A percentile compares a stretch with the other conserved stretches of the same genome.
Evolutionary conservation across 768 basidiomycete genomes (phyloP).

Genomic region (Termitomyces heimii): DNA sequence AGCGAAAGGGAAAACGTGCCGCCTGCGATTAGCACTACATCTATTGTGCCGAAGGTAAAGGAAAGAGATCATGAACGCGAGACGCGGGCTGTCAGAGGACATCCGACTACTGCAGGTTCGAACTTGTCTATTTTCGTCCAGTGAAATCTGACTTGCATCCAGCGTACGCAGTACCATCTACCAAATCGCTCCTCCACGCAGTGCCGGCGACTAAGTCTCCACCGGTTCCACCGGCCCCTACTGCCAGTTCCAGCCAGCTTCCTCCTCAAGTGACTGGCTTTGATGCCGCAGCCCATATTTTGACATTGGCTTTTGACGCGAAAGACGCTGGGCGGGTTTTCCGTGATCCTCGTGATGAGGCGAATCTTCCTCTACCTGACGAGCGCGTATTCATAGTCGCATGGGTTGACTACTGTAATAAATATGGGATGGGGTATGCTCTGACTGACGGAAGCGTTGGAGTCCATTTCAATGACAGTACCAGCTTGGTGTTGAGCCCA

Average conservation of each 20-base stretch:
- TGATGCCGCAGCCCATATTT: slow-evolving; percentile 51
- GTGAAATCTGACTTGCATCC: neutral
- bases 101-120: slow-evolving; percentile 4
- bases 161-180: slow-evolving; percentile 3
- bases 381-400: slow-evolving; percentile 90
- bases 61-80: slow-evolving; percentile 12
- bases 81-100: slow-evolving; percentile 2
- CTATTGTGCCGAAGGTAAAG: slow-evolving; percentile 8
- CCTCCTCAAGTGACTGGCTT: slow-evolving; percentile 45
- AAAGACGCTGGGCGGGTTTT: slow-evolving; percentile 59
- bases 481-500: slow-evolving; percentile 76
- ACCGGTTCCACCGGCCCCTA: slow-evolving; percentile 12
- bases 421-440: slow-evolving; percentile 99
- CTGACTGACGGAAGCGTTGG: slow-evolving; percentile 93
- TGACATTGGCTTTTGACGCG: slow-evolving; percentile 62
- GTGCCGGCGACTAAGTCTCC: slow-evolving; percentile 5
- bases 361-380: slow-evolving; percentile 38
- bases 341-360: slow-evolving; percentile 54
- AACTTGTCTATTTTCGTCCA: neutral
- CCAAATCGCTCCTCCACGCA: slow-evolving; percentile 10
- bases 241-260: neutral
- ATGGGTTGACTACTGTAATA: slow-evolving; percentile 99
- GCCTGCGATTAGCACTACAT: neutral
- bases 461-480: slow-evolving; percentile 96
- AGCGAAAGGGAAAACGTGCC: slow-evolving; percentile 28